Conservation (phyloP, 2,329 filamentous ascomycete genomes). For the Pseudogymnoascus sp. region DNA sequence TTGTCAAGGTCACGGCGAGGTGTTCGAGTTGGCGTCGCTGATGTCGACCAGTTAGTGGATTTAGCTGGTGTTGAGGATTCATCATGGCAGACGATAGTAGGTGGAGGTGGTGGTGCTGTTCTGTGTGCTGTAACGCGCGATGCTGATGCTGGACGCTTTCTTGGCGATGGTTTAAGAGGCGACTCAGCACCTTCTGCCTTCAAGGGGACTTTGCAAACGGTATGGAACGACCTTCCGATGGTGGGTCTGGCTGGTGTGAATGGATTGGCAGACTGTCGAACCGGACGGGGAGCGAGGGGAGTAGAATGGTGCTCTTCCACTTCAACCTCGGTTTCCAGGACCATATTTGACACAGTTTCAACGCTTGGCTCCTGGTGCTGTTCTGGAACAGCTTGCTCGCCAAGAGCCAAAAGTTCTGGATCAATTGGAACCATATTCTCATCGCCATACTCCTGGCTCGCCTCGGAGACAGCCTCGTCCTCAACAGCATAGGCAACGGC, state of each 20-base stretch:
- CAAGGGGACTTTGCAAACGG: constrained; percentile 68
- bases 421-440: constrained; percentile 52
- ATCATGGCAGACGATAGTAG: not conserved
- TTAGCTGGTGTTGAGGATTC: constrained; percentile 40
- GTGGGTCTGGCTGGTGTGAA: constrained; percentile 47
- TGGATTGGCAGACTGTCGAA: constrained; percentile 36
- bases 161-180: constrained; percentile 31
- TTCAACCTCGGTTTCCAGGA: not conserved
- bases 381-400: constrained; percentile 11
- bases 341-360: constrained; percentile 21
- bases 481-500: constrained; percentile 1
- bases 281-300: constrained; percentile 20
- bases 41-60: constrained; percentile 43
- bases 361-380: constrained; percentile 6
- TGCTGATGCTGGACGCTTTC: constrained; percentile 36
- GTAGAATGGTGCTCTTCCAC: constrained; percentile 12
- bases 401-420: constrained; percentile 33
- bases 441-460: constrained; percentile 59
- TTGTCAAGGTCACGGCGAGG: constrained; percentile 46
- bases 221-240: constrained; percentile 54
- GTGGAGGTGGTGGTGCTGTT: constrained; percentile 25
- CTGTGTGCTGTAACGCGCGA: constrained; percentile 36
- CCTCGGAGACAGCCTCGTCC: constrained; percentile 42
- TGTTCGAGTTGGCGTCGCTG: constrained; percentile 49
- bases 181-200: constrained; percentile 53